Base-by-base conservation (phyloP, 2,329 filamentous ascomycete genomes). In the Botryotinia calthae region DNA sequence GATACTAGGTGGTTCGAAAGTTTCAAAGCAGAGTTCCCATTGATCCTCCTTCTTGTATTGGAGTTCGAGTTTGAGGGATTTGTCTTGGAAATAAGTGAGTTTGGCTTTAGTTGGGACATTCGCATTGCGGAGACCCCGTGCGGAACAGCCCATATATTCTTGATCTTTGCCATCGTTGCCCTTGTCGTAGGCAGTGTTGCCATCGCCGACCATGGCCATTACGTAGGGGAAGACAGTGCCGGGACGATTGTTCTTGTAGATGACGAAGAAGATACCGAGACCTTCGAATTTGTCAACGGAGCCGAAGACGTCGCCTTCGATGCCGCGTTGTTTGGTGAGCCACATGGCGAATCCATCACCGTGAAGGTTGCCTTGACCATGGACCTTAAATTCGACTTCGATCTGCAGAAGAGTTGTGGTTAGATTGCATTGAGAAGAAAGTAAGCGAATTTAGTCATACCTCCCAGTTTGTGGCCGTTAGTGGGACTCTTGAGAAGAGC, bases 391-490 rank as follows among this genome's bases (percentile, higher is more conserved):
- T 81, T 98, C 96, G 76, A 98, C 88, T 83, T 97, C 93, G 77
- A 99, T 92, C 88, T 90, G 70, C 16, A 40, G 51, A 34, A 20
- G 22, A 18, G 8, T 14, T 70, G n/a, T 67, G 65, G 61, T 72
- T 58, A 70, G 69, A 69, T 61, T 62, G 58, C 12, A 54, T 58
- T 25, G 40, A 58, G 31, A 16, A n/a, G 51, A 22, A 48, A 25
- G 63, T 25, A 42, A 22, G 48, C 44, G 25, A 34, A 40, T 42
- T 7, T 54, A 34, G 28, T 51, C 82, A 74, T 79, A 90, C 88
- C 86, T 98, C 94, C 96, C 96, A 99, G 85, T 99, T 99, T 59
- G 95, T 99, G 63, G 96, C 96, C 16, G 96, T 99, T 79, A 99
- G 85, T 42, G 96, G 96, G 67, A 98, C 93, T 74, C 95, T 89